Evolutionary conservation across 345 rosid genomes (phyloP), one percentile per base, ranked within the genome.

Genomic region (Salix koriyanagi): DNA sequence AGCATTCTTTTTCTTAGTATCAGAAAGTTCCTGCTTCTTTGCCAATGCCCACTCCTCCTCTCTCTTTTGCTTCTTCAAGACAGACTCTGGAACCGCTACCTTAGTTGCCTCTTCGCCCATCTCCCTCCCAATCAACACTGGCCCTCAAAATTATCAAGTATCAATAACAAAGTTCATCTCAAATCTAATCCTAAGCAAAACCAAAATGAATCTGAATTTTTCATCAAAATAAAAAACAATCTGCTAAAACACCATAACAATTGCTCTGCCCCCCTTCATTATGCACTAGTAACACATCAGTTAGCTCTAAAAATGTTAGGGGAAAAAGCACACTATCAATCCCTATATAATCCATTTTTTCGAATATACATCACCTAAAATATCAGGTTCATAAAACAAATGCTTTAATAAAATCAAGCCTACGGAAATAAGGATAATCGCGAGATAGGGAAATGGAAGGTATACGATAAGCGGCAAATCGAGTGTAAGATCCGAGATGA

Each of bases 21-120:
- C 89, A 80, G 81, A 88, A 7, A 77, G 65, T 21, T 77, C 89
- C 67, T 86, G 83, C 64, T 80, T 88, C 82, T 86, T 90, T 0
- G 81, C 90, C 81, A 84, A 74, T 28, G 83, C 89, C 91, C 97
- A 92, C 34, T 90, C 90, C 70, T 87, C 94, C 9, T 79, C 86
- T 71, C 96, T 94, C 90, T 94, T 92, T 73, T 83, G 81, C 89
- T 92, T 94, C 88, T 88, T 88, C 85, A 94, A 64, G 12, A 90
- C 89, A 0, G 98, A 92, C 83, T 92, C 98, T 0, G 97, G 98
- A 73, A 92, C 77, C 30, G 85, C 80, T 82, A 30, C 86, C 85
- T 79, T 87, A 75, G 76, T 83, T 77, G 74, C 89, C 48, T 77
- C 87, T 68, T 65, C 79, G 7, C 74, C 88, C 91, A 88, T 89